Percentiles rank a stretch among this genome's conserved stretches.
Conservation (phyloP, 176 grass and related monocot species). For the Panicum miliaceum region DNA sequence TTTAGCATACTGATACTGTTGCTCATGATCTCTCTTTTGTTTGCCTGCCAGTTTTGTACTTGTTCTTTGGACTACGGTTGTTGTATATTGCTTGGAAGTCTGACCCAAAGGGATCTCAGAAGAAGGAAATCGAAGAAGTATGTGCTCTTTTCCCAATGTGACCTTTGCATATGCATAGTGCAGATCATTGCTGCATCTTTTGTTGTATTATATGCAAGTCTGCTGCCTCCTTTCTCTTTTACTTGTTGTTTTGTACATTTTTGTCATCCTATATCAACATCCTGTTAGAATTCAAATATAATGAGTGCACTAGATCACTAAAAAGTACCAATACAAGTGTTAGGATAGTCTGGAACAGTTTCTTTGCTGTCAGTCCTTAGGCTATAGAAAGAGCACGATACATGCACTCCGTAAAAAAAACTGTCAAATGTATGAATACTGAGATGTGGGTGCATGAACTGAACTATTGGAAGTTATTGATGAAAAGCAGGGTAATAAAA, state of each 20-base stretch:
- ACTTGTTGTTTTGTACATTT: not conserved
- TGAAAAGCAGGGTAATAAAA: not conserved
- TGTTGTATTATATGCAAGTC: not conserved
- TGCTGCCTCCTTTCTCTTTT: not conserved
- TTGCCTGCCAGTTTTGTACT: slow-evolving; percentile 70
- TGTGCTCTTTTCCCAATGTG: slow-evolving; percentile 30
- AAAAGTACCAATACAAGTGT: not conserved
- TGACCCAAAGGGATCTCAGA: slow-evolving; percentile 77
- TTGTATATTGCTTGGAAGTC: slow-evolving; percentile 93
- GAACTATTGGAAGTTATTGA: not conserved
- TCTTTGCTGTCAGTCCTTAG: not conserved
- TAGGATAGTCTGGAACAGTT: not conserved
- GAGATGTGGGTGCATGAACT: not conserved
- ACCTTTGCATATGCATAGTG: not conserved
- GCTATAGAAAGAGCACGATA: not conserved
- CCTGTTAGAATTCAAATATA: not conserved
- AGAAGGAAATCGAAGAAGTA: slow-evolving; percentile 95
- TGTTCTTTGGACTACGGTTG: slow-evolving; percentile 85
- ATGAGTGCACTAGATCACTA: not conserved
- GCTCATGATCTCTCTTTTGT: slow-evolving; percentile 33
- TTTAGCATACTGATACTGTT: not conserved
- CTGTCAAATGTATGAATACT: not conserved
- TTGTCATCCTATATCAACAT: not conserved
- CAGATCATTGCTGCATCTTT: not conserved
- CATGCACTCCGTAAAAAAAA: not conserved